phyloP scores from a whole-genome alignment of 2,329 filamentous ascomycete genomes.

The Penicillium sp. region DNA sequence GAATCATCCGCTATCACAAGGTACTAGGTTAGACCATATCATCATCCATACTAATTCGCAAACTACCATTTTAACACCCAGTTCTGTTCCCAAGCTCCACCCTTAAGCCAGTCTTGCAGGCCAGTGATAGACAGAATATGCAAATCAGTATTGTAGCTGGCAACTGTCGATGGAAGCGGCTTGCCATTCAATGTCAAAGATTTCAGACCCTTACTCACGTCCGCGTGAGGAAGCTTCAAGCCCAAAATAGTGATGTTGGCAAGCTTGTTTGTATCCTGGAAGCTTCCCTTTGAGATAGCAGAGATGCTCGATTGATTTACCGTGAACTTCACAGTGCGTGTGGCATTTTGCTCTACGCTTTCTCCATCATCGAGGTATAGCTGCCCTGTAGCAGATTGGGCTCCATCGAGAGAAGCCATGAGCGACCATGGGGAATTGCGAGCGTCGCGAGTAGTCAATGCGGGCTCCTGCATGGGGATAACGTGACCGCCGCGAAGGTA shows the following conservation, averaged over 20 bases:
- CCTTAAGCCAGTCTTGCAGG: constrained; percentile 49
- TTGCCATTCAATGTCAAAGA: constrained; percentile 55
- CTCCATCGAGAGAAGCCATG: constrained; percentile 59
- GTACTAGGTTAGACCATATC: neutral
- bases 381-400: constrained; percentile 59
- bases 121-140: constrained; percentile 53
- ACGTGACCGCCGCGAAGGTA: constrained; percentile 68
- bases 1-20: neutral
- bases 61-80: constrained; percentile 61
- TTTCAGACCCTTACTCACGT: constrained; percentile 24
- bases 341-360: constrained; percentile 58
- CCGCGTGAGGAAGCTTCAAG: constrained; percentile 32
- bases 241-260: constrained; percentile 66
- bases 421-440: constrained; percentile 67
- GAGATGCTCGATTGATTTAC: constrained; percentile 43
- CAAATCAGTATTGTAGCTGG: constrained; percentile 51
- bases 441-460: constrained; percentile 64
- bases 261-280: constrained; percentile 57
- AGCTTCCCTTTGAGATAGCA: constrained; percentile 53
- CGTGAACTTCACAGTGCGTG: constrained; percentile 51
- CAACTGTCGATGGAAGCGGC: constrained; percentile 42
- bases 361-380: constrained; percentile 77
- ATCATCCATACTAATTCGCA: neutral
- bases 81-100: constrained; percentile 58
- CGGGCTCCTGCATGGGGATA: constrained; percentile 67